Percentiles rank a stretch among this genome's conserved stretches.
phyloP scores from a whole-genome alignment of 2,329 filamentous ascomycete species.

The Fusarium xylarioides region DNA sequence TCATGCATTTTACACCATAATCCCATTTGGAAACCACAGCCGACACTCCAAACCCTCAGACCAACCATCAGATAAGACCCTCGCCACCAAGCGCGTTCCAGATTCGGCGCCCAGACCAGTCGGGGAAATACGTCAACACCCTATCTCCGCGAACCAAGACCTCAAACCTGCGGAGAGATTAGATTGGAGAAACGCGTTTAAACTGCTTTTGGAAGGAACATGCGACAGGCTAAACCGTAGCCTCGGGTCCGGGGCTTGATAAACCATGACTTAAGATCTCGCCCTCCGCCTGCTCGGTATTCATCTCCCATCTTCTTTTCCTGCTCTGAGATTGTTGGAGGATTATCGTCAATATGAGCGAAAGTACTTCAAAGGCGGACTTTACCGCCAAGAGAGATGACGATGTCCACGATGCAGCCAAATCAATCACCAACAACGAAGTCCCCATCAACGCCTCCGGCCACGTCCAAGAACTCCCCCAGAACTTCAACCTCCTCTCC shows the following conservation, averaged over 20 bases:
- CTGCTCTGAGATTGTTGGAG: background rate
- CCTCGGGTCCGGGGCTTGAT: background rate
- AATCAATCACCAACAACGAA: constrained; percentile 5
- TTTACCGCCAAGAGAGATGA: constrained; percentile 8
- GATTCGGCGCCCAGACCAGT: background rate
- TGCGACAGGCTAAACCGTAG: constrained; percentile 20
- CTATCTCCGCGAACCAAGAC: constrained; percentile 10
- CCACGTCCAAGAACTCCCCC: constrained; percentile 52
- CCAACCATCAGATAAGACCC: constrained; percentile 5
- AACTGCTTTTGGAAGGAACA: constrained; percentile 32
- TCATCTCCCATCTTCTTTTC: background rate
- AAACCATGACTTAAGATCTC: background rate
- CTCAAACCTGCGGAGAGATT: constrained; percentile 12
- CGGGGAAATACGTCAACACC: constrained; percentile 11
- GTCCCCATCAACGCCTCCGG: constrained; percentile 51
- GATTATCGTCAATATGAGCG: background rate
- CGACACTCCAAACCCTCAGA: background rate
- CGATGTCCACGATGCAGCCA: background rate
- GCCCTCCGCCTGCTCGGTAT: background rate
- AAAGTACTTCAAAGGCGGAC: constrained; percentile 16
- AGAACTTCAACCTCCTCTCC: constrained; percentile 53
- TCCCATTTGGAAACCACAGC: constrained; percentile 7
- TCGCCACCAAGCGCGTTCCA: background rate
- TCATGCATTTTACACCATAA: background rate
- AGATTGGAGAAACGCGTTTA: constrained; percentile 5